phyloP scores from a whole-genome alignment of 306 rosid species.

The Cyclanthera cordifolia region DNA sequence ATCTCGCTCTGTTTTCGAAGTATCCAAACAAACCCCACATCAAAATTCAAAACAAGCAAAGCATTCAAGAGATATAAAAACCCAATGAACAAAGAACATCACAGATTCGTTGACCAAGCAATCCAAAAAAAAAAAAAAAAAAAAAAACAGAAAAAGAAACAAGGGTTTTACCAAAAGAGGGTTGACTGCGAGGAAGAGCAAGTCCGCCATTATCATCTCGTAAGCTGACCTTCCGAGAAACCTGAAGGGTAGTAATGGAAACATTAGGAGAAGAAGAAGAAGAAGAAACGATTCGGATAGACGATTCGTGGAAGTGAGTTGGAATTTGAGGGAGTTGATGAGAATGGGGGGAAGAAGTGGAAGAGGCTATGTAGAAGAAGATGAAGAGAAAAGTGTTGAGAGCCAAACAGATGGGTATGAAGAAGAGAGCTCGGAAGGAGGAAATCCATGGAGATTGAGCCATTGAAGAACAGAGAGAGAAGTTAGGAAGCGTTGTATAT shows the following conservation, averaged over 20 bases:
- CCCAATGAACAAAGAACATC: too few relatives aligned
- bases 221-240: neutral
- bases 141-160: neutral
- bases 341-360: conserved; percentile 19
- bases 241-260: too few relatives aligned
- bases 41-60: too few relatives aligned
- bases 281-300: neutral
- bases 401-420: conserved; percentile 46
- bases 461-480: conserved; percentile 18
- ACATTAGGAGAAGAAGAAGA: neutral
- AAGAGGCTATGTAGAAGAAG: conserved; percentile 39
- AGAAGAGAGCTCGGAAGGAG: conserved; percentile 24
- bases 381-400: conserved; percentile 35
- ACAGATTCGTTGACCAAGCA: too few relatives aligned
- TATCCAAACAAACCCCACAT: too few relatives aligned
- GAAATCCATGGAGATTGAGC: conserved; percentile 19
- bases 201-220: neutral
- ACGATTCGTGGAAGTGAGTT: neutral
- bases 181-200: neutral
- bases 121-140: too few relatives aligned
- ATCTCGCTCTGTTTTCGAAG: too few relatives aligned
- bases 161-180: neutral
- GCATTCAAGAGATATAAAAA: too few relatives aligned
- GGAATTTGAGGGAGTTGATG: neutral
- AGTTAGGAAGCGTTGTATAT: neutral